Evolutionary conservation across 192 early-diverging fungal species (phyloP).

Genomic region (Coemansia sp.): DNA sequence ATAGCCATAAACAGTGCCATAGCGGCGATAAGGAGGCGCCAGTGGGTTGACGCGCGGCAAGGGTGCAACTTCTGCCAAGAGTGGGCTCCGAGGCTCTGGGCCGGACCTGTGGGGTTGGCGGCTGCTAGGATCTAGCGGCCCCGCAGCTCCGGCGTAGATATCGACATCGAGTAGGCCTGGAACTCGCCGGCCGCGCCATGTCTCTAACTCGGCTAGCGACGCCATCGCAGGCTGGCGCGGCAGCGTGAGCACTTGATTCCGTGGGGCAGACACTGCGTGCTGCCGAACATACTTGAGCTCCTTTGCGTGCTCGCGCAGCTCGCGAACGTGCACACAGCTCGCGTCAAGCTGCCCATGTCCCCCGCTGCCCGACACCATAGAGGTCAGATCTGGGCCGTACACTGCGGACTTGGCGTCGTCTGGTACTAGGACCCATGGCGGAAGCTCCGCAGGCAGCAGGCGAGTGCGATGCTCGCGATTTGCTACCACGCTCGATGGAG

Average conservation of each 20-base stretch:
- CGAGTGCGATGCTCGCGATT: constrained; percentile 24
- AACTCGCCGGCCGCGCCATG: constrained; percentile 46
- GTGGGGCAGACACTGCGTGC: constrained; percentile 21
- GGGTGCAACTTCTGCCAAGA: constrained; percentile 21
- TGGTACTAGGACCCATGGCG: constrained; percentile 31
- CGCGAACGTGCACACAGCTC: constrained; percentile 36
- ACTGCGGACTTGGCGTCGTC: constrained; percentile 43
- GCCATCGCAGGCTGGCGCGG: constrained; percentile 6
- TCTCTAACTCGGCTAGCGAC: constrained; percentile 25
- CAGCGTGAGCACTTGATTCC: constrained; percentile 16
- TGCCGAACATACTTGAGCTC: constrained; percentile 43
- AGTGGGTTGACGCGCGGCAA: constrained; percentile 16
- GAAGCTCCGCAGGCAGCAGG: constrained; percentile 32
- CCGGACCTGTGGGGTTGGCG: background rate
- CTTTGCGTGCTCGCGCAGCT: constrained; percentile 40
- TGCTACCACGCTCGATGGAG: background rate
- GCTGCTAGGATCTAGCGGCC: constrained; percentile 19
- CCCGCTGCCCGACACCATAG: background rate
- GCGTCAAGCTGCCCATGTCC: constrained; percentile 18
- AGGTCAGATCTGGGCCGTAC: constrained; percentile 23
- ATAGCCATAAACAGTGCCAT: constrained; percentile 48
- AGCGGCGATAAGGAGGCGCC: constrained; percentile 44
- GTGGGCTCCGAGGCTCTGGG: constrained; percentile 12
- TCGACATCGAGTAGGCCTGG: constrained; percentile 34
- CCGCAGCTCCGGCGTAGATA: constrained; percentile 19